Evolutionary conservation across 768 basidiomycete species (phyloP), one percentile per base, ranked within the genome.

Genomic region (Amanita molliuscula): DNA sequence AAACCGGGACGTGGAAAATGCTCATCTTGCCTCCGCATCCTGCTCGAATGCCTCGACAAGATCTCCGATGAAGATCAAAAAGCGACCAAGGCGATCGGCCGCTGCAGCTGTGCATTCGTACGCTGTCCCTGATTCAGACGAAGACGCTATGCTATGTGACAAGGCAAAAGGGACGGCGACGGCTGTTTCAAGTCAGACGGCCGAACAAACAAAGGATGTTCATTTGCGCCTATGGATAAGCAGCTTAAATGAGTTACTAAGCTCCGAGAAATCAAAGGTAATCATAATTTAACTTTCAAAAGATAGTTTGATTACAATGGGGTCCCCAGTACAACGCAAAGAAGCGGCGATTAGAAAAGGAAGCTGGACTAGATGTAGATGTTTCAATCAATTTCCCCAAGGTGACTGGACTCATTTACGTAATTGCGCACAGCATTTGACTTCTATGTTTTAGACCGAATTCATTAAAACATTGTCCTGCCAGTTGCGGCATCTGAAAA

Each of bases 191-290:
- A 29, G 28, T 33, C 26, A 31, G 26, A 23, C 49, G 8, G 4
- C 23, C 20, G 42, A 67, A 58, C 60, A 59, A 23, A 62, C 58
- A 10, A 63, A 61, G 9, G 75, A 77, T 56, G 71, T 70, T 47
- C 65, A 71, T 54, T 62, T 76, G 44, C 81, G 84, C 56, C 64
- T 71, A 38, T 89, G 86, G 86, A 77, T 88, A 58, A 77, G 77
- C 58, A 77, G 85, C 55, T 62, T 89, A 31, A 67, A 72, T 5
- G 67, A 72, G 15, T 62, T 89, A 37, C 65, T 78, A 18, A 82
- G 79, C 59, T 72, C 75, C 28, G 86, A 89, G 58, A 79, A 82
- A 54, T 75, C 75, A 54, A 88, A 86, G 76, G 86, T 85, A 49
- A 21, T 23, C 5, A 16, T 20, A 18, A 9, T 31, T 26, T 10